These are phyloP conservation scores for Fusarium setosum DNA, from an alignment of 2,329 filamentous ascomycete genomes.

Conservation along the genomic window DNA sequence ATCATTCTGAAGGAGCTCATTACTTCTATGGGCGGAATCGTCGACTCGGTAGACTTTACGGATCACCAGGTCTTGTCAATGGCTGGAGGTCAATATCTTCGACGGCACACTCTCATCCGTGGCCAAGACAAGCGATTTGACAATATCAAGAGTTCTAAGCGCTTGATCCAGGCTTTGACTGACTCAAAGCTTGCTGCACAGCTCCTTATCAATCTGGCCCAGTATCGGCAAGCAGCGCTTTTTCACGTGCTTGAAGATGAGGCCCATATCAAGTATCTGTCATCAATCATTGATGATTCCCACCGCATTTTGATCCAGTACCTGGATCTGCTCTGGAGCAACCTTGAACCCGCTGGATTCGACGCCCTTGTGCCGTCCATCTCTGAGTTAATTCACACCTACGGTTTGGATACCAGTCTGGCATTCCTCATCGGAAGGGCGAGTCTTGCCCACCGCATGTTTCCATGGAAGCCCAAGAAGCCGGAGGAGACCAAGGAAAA, in stretches of 20 bases:
- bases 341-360: constrained; percentile 80
- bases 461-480: constrained; percentile 54
- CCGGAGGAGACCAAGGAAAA: constrained; percentile 43
- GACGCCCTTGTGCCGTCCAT: constrained; percentile 82
- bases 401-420: constrained; percentile 81
- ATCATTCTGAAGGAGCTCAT: constrained; percentile 93
- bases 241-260: constrained; percentile 77
- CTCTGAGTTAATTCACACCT: constrained; percentile 78
- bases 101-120: constrained; percentile 82
- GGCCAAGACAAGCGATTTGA: constrained; percentile 86
- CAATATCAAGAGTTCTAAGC: constrained; percentile 77
- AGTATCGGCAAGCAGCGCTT: constrained; percentile 88
- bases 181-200: constrained; percentile 83
- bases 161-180: constrained; percentile 82
- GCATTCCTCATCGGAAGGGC: constrained; percentile 87
- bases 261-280: constrained; percentile 88
- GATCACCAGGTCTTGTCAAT: constrained; percentile 89
- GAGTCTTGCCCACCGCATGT: constrained; percentile 76
- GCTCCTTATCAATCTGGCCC: constrained; percentile 88
- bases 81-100: constrained; percentile 84
- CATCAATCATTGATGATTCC: constrained; percentile 90
- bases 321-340: constrained; percentile 86
- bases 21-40: constrained; percentile 92
- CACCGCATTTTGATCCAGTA: constrained; percentile 89
- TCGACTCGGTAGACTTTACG: constrained; percentile 87